Base-by-base conservation (phyloP, 768 basidiomycete species). In the Lanmaoa pseudosensibilis region DNA sequence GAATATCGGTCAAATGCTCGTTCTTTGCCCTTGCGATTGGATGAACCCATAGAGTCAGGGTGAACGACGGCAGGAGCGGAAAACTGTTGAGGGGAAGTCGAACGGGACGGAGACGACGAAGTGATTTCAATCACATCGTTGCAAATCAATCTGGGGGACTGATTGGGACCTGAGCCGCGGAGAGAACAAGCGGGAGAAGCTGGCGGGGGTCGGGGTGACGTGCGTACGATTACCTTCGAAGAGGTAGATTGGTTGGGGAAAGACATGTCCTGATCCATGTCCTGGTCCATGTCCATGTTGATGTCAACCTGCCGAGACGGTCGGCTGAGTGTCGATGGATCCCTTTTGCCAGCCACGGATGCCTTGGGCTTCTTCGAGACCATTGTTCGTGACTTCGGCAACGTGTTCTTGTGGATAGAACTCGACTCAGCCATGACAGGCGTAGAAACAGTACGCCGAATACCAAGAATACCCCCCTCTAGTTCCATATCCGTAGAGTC, bases 401-500 rank as follows among this genome's bases (percentile, higher is more conserved):
- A 67, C 44, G 66, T 73, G 18, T 65, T 56, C 61, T 82, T 74
- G 59, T 60, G 53, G 62, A 74, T 73, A 34, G 68, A 65, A 13
- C 72, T 62, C 6, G 70, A 62, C 33, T 72, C 68, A 10, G 66
- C 63, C 16, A 73, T 40, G 10, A 62, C 73, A 18, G 87, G 83
- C 3, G 72, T 69, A 18, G 78, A 80, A 51, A 78, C 76, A 0
- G 85, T 78, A 39, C 87, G 80, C 38, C 81, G 82, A 58, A 70
- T 68, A 23, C 76, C 56, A 44, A 72, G 62, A 23, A 86, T 67
- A 5, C 82, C 86, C 3, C 80, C 79, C 60, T 86, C 84, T 15
- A 92, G 77, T 39, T 87, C 87, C 63, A 76, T 71, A 64, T 92
- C 90, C 23, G 79, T 80, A 6, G 87, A 85, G 57, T 90, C 89